Evolutionary conservation across 2,329 filamentous ascomycete species (phyloP).

Genomic region (Apiospora phragmitis): DNA sequence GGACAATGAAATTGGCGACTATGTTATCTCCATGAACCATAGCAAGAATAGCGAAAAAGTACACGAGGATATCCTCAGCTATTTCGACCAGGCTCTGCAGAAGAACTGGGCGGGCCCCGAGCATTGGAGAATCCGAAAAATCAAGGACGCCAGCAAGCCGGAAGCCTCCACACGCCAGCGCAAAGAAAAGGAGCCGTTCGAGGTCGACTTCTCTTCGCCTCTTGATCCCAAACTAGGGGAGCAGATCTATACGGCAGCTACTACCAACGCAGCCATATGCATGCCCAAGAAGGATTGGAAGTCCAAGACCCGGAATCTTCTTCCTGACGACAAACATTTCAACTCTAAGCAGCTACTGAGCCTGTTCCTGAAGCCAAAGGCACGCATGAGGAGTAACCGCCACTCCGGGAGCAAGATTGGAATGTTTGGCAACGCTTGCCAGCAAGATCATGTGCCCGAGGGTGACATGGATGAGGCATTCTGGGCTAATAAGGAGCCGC

Average conservation of each 20-base stretch:
- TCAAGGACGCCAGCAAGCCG: conserved; percentile 75
- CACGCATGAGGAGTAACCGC: conserved; percentile 71
- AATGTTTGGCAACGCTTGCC: conserved; percentile 41
- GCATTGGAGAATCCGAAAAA: conserved; percentile 94
- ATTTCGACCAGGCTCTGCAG: conserved; percentile 93
- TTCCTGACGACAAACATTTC: conserved; percentile 98
- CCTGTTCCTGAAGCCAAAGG: conserved; percentile 93
- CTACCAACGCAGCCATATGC: conserved; percentile 78
- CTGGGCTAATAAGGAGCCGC: conserved; percentile 75
- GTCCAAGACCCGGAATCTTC: conserved; percentile 86
- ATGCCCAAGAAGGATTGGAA: conserved; percentile 95
- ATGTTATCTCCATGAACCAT: conserved; percentile 77
- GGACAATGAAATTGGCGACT: conserved; percentile 69
- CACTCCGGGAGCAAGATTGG: conserved; percentile 46
- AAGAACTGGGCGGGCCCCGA: conserved; percentile 99
- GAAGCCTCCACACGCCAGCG: conserved; percentile 62
- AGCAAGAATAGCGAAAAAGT: conserved; percentile 64
- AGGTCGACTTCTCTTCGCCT: conserved; percentile 83
- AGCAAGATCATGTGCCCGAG: conserved; percentile 57
- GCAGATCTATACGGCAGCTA: conserved; percentile 76
- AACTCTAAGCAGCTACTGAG: conserved; percentile 87
- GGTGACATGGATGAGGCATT: conserved; percentile 93
- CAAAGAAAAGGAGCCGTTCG: conserved; percentile 96
- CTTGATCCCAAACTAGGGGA: conserved; percentile 72
- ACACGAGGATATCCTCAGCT: conserved; percentile 94